phyloP scores from a whole-genome alignment of 2,329 filamentous ascomycete genomes.

The Grosmannia penicillata region DNA sequence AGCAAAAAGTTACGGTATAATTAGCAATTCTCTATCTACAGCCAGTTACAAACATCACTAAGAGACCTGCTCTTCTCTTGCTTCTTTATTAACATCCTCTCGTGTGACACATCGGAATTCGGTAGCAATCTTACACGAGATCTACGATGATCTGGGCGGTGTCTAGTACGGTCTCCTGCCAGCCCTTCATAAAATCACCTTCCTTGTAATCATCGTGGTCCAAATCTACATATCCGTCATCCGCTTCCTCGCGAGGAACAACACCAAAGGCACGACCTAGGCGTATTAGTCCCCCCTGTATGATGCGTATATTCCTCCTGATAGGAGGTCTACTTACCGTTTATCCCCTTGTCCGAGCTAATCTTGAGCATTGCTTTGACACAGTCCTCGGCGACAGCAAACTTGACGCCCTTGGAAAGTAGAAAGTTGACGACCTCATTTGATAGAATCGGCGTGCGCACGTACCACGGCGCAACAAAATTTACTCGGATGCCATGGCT shows the following conservation, averaged over 20 bases:
- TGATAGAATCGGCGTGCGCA: conserved; percentile 5
- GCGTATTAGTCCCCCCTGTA: not conserved
- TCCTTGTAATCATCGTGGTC: too few species aligned
- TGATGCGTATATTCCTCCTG: not conserved
- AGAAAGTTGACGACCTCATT: conserved; percentile 1
- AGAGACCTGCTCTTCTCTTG: too few species aligned
- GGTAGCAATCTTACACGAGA: too few species aligned
- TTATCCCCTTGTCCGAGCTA: not conserved
- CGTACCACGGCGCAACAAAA: conserved; percentile 27
- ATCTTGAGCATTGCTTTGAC: conserved; percentile 3
- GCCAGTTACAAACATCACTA: too few species aligned
- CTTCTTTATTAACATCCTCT: too few species aligned
- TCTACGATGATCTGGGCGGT: too few species aligned
- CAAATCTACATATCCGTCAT: too few species aligned
- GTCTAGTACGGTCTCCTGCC: too few species aligned
- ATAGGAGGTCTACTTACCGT: not conserved
- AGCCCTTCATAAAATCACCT: too few species aligned
- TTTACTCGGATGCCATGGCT: conserved; percentile 30
- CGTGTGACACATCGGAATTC: too few species aligned
- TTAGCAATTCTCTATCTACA: too few species aligned
- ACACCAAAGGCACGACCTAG: conserved; percentile 4
- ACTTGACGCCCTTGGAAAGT: conserved; percentile 4
- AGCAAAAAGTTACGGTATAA: too few species aligned
- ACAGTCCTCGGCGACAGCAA: conserved; percentile 6
- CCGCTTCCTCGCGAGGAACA: conserved; percentile 5